Evolutionary conservation across 108 stramenopile genomes (phyloP).

Genomic region (Cyclotella cryptica): DNA sequence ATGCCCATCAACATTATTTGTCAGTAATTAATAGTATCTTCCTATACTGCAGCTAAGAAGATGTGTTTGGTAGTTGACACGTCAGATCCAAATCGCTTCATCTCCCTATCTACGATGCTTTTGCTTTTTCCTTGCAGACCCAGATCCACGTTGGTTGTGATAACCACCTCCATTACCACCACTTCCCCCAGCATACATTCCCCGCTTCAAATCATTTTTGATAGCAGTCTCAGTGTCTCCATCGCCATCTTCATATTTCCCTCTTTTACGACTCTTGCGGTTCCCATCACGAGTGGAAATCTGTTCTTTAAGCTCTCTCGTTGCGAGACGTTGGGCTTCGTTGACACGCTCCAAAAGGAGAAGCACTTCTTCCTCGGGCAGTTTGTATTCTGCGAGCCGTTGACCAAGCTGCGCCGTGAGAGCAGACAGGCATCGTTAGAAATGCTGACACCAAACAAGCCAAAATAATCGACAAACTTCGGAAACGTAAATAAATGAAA

Average conservation of each 20-base stretch:
- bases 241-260: constrained; percentile 56
- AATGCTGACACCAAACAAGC: no score
- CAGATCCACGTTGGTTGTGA: constrained; percentile 50
- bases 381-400: constrained; percentile 85
- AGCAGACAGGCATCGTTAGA: no score
- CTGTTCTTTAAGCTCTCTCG: constrained; percentile 90
- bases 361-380: constrained; percentile 91
- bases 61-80: no score
- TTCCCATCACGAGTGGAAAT: constrained; percentile 57
- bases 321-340: constrained; percentile 95
- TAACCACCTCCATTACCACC: constrained; percentile 60
- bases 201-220: constrained; percentile 62
- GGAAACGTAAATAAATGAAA: neutral
- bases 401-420: constrained; percentile 64
- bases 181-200: constrained; percentile 74
- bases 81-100: neutral
- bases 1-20: no score
- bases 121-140: constrained; percentile 39
- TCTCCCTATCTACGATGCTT: constrained; percentile 31
- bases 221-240: constrained; percentile 64
- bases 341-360: constrained; percentile 94
- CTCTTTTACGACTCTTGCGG: constrained; percentile 54
- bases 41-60: no score
- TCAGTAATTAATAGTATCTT: no score
- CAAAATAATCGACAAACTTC: no score